Evolutionary conservation across 1,139 yeast species (phyloP), one percentile per base, ranked within the genome.

Genomic region (Geotrichum carabidarum): DNA sequence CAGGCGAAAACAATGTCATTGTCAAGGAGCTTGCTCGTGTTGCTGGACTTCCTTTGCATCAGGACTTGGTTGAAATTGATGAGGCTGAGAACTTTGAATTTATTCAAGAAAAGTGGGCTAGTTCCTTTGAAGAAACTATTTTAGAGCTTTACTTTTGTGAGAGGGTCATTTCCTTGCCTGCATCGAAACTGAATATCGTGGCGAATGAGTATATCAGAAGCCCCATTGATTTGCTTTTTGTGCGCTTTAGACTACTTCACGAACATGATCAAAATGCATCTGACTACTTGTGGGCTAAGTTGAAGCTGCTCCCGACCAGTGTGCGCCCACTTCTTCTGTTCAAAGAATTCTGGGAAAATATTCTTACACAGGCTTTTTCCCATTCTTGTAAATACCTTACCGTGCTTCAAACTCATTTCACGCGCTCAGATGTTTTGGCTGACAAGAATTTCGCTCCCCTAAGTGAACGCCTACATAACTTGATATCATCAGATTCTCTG

Each of bases 1-100:
- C 65, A 62, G 59, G 70, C n/a, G 56, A 53, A 35, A 49, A 53
- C 35, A 41, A 38, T 11, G 43, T 37, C 11, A 53, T 53, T n/a
- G 38, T 48, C 30, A 9, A 31, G 4, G 36, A 49, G 34, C 44
- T 48, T 18, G 57, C 55, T 17, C 30, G 38, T 32, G 51, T 18
- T 40, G 52, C 47, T 32, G 52, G 45, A 18, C 43, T 53, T 22
- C 34, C 44, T 34, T 34, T 53, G 34, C 34, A 35, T 14, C 8
- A 12, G 8, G 44, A 38, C 30, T 18, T 53, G 31, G n/a, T 5
- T 9, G 14, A 34, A n/a, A 36, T 48, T n/a, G 43, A 30, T 12
- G 31, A 15, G 8, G 14, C 47, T 8, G 32, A 17, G 3, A 27
- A 40, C 12, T 40, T 53, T 9, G 17, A n/a, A 6, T 4, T 44